Conservation (phyloP, 352 stramenopile species). For the Pythium vanterpoolii region DNA sequence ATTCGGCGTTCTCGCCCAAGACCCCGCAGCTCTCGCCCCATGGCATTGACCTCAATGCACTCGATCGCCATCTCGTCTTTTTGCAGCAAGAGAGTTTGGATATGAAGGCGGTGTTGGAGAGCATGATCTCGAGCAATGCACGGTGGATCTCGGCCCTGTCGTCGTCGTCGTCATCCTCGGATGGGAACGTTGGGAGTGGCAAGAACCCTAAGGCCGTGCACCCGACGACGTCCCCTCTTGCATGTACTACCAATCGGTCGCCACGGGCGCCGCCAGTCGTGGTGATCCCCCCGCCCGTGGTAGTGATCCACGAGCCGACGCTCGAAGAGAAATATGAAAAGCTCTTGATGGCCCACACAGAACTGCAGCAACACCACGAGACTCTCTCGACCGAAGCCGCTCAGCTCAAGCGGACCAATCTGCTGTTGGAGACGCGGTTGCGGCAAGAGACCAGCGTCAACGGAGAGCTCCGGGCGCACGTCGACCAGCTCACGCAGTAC, state of each 20-base stretch:
- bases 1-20: slow-evolving; percentile 1
- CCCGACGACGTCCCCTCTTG: slow-evolving; percentile 15
- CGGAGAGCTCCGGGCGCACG: slow-evolving; percentile 56
- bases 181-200: slow-evolving; percentile 21
- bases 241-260: slow-evolving; percentile 7
- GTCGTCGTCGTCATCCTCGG: slow-evolving; percentile 6
- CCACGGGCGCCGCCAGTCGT: not conserved
- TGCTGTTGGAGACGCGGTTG: slow-evolving; percentile 58
- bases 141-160: slow-evolving; percentile 64
- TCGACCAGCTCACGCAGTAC: slow-evolving; percentile 72
- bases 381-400: slow-evolving; percentile 38
- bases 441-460: slow-evolving; percentile 63
- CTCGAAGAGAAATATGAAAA: slow-evolving; percentile 50
- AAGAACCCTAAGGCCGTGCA: slow-evolving; percentile 24
- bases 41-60: slow-evolving; percentile 42
- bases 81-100: slow-evolving; percentile 63
- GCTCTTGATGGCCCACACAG: slow-evolving; percentile 43
- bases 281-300: not conserved
- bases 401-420: slow-evolving; percentile 55
- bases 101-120: slow-evolving; percentile 63
- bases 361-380: slow-evolving; percentile 61
- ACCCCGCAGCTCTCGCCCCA: slow-evolving; percentile 24
- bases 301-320: slow-evolving; percentile 8
- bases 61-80: slow-evolving; percentile 66
- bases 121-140: slow-evolving; percentile 69